Conservation (phyloP, 805 yeast genomes). For the Zygosaccharomyces gambellarensis region DNA sequence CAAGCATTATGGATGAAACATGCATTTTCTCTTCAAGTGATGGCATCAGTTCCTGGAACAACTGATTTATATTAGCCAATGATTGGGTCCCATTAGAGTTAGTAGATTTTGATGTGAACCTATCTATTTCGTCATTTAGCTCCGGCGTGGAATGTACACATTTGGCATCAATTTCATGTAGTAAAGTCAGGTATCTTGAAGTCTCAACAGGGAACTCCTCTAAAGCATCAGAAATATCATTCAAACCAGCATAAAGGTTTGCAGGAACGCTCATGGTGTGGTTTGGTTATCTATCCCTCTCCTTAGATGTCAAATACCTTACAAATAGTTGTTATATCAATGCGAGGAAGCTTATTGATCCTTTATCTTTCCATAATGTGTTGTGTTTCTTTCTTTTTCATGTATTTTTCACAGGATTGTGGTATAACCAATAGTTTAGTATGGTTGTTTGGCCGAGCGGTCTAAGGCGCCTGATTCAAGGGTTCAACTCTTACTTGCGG, state of each 20-base stretch:
- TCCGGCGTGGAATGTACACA: constrained; percentile 71
- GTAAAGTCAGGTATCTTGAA: constrained; percentile 75
- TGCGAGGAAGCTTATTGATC: neutral
- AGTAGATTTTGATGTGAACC: constrained; percentile 14
- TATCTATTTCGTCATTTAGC: constrained; percentile 41
- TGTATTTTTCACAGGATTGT: no score
- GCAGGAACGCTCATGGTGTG: constrained; percentile 32
- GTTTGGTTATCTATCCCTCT: no score
- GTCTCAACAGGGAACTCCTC: constrained; percentile 85
- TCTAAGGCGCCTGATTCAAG: constrained; percentile 33
- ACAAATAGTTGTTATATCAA: no score
- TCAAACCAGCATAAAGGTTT: constrained; percentile 74
- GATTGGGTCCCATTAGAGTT: constrained; percentile 20
- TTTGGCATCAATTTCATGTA: constrained; percentile 93
- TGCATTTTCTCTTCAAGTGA: constrained; percentile 96
- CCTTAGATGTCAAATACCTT: no score
- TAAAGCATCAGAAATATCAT: constrained; percentile 85
- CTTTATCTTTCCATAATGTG: neutral
- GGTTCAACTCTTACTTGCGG: constrained; percentile 20
- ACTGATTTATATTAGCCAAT: constrained; percentile 35
- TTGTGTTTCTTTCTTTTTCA: neutral
- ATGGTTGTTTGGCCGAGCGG: constrained; percentile 33
- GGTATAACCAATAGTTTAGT: neutral
- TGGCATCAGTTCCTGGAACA: constrained; percentile 71
- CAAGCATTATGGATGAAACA: constrained; percentile 87